Conservation (phyloP, 768 basidiomycete species). For the Melanogaster broomeanus region DNA sequence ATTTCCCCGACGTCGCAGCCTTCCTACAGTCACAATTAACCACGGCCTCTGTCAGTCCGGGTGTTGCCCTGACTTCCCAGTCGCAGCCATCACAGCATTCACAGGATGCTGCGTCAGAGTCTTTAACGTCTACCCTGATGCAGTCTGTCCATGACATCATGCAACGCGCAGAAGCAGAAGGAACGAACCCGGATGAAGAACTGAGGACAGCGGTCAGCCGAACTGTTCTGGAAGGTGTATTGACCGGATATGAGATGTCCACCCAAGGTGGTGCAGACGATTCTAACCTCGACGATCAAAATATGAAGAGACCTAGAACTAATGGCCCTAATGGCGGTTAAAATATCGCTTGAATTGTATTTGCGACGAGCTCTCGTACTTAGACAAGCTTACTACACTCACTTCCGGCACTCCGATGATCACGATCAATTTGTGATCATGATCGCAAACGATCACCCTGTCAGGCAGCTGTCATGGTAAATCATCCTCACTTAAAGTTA, state of each 20-base stretch:
- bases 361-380: not conserved
- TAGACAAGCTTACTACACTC: conserved; percentile 3
- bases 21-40: conserved; percentile 50
- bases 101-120: conserved; percentile 69
- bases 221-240: conserved; percentile 68
- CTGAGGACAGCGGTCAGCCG: conserved; percentile 59
- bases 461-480: conserved; percentile 24
- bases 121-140: conserved; percentile 68
- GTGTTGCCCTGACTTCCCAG: conserved; percentile 6
- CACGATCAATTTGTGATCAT: conserved; percentile 31
- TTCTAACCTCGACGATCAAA: conserved; percentile 8
- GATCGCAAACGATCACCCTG: conserved; percentile 37
- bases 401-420: conserved; percentile 14
- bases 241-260: conserved; percentile 59
- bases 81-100: conserved; percentile 59
- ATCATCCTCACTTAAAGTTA: conserved; percentile 13
- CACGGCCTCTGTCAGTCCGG: conserved; percentile 11
- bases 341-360: not conserved
- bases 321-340: conserved; percentile 18
- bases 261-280: conserved; percentile 11
- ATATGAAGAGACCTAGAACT: conserved; percentile 26
- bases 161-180: conserved; percentile 54
- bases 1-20: conserved; percentile 66
- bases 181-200: conserved; percentile 66
- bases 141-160: conserved; percentile 67